phyloP scores from a whole-genome alignment of 139 green algal species.

The Coelastrella sp. region DNA sequence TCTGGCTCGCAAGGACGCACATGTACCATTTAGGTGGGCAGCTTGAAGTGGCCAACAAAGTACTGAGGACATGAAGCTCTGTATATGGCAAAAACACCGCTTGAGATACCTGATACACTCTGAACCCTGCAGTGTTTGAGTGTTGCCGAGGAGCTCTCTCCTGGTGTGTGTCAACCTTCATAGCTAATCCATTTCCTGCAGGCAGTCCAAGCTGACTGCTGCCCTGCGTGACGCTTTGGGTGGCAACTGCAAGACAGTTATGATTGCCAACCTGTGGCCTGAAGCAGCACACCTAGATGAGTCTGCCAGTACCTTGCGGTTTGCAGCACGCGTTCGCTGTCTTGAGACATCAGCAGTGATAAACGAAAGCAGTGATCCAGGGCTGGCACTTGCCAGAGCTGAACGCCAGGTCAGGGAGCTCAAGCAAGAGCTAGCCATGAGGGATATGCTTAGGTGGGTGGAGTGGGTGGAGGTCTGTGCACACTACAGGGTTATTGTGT shows the following conservation, averaged over 20 bases:
- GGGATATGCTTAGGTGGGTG: slow-evolving; percentile 75
- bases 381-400: slow-evolving; percentile 69
- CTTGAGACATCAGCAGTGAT: slow-evolving; percentile 71
- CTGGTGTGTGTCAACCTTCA: no score
- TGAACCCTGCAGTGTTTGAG: not conserved
- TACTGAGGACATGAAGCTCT: no score
- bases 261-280: slow-evolving; percentile 85
- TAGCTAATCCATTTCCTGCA: not conserved
- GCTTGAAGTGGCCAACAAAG: no score
- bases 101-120: no score
- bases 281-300: slow-evolving; percentile 79
- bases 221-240: slow-evolving; percentile 83
- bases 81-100: not conserved
- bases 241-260: slow-evolving; percentile 85
- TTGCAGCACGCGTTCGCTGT: slow-evolving; percentile 58
- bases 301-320: slow-evolving; percentile 77
- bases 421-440: slow-evolving; percentile 88
- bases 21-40: slow-evolving; percentile 74
- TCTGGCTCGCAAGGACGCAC: slow-evolving; percentile 61
- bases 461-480: not conserved
- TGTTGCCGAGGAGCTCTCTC: not conserved
- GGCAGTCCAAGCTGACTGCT: slow-evolving; percentile 83
- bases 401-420: slow-evolving; percentile 86
- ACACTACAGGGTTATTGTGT: no score
- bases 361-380: slow-evolving; percentile 80